Base-by-base conservation (phyloP, 768 basidiomycete genomes). In the Leucosporidium creatinivorum region DNA sequence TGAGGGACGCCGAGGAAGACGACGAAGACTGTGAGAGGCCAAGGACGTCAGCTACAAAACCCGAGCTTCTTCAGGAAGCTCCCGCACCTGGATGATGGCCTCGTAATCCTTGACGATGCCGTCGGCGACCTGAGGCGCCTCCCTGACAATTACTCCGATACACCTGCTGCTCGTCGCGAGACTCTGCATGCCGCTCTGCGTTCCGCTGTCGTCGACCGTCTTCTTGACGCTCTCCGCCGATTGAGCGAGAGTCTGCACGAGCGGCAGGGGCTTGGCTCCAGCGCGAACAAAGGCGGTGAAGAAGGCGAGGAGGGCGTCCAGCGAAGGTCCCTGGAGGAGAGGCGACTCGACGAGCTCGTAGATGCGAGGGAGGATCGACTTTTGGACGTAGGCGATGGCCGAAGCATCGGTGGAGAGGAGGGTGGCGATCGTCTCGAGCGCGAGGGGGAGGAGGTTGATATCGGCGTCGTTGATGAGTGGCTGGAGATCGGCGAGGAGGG, bases 41-140 rank as follows among this genome's bases (percentile, higher is more conserved):
- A 44, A 17, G 26, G 7, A 17, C 3, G 47, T 51, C 54, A 50
- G 33, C 33, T 10, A n/a, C n/a, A n/a, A n/a, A n/a, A n/a, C n/a
- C n/a, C n/a, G n/a, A n/a, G n/a, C n/a, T n/a, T n/a, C n/a, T n/a
- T n/a, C n/a, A n/a, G n/a, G n/a, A n/a, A 33, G 33, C 33, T 33
- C 65, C 63, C 80, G 58, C 67, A 88, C 91, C 83, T 87, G 89
- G 74, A 97, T 78, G 60, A 85, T 80, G 77, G 88, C 92, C 3
- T 87, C 85, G 75, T 91, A 93, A 77, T 91, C 88, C 0, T 87
- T 87, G 67, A 96, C 88, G 7, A 89, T 86, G 23, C 88, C 89
- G 0, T 89, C 89, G 19, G 89, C 88, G 48, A 92, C 82, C 25
- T 81, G 82, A 36, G 84, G 86, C 47, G 86, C 81, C 69, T 84